Evolutionary conservation across 2,329 filamentous ascomycete species (phyloP), one percentile per base, ranked within the genome.

Genomic region (Epichloe sibirici): DNA sequence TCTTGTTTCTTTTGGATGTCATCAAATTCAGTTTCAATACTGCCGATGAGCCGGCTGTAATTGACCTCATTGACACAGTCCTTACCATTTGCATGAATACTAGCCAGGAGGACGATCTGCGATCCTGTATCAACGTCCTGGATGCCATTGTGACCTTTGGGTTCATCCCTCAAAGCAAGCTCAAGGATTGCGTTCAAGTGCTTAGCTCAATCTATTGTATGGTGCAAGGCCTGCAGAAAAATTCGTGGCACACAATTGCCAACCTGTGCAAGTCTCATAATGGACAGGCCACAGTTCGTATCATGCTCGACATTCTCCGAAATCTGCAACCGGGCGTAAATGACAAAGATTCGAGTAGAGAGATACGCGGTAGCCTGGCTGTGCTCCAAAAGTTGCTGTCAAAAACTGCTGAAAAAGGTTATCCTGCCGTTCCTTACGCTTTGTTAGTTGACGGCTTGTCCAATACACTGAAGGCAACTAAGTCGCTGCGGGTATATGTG

Each of bases 21-120:
- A 81, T 87, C 69, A 88, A 87, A 63, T 90, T 87, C 71, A 88
- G 84, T 63, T 85, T 82, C 64, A 85, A 83, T 58, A 75, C 81
- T 35, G 81, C 85, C 25, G 76, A 77, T 57, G 82, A 86, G 57
- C 67, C 74, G 35, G 78, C 83, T 45, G 73, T 86, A 21, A 75
- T 75, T 49, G 71, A 72, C 3, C 68, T 90, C 51, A 78, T 90
- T 53, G 74, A 79, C 53, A 75, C 75, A 12, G 69, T 87, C 8
- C 72, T 88, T 45, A 68, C 73, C 51, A 86, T 90, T 45, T 88
- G 85, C 66, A 77, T 81, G 65, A 79, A 76, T 58, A 89, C 86
- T 1, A 82, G 75, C 48, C 72, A 77, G 34, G 73, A 81, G 48
- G 74, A 77, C 31, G 86, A 90, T 60, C 73, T 90, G 54, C 75